phyloP scores from a whole-genome alignment of 2,329 filamentous ascomycete species.

The Calonectria crousiana region DNA sequence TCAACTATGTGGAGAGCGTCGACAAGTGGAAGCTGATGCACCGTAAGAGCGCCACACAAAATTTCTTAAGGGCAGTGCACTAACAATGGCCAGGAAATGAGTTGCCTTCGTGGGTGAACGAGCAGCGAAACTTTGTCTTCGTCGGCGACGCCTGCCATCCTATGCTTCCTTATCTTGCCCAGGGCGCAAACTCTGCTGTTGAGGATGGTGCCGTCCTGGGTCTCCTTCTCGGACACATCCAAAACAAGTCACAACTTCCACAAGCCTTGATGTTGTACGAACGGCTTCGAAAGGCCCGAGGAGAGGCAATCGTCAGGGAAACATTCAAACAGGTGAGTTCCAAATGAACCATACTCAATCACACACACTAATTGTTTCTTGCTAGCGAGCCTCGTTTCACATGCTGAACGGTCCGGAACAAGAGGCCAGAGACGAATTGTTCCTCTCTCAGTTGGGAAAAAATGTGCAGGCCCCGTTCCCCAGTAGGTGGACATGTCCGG shows the following conservation, averaged over 20 bases:
- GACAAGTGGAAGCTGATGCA: slow-evolving; percentile 79
- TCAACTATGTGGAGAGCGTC: slow-evolving; percentile 66
- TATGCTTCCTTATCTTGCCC: slow-evolving; percentile 73
- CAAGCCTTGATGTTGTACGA: slow-evolving; percentile 60
- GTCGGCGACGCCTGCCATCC: slow-evolving; percentile 73
- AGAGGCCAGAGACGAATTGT: slow-evolving; percentile 66
- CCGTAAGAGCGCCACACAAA: slow-evolving; percentile 45
- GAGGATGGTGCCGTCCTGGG: slow-evolving; percentile 78
- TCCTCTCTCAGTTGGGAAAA: slow-evolving; percentile 67
- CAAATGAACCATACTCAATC: neutral
- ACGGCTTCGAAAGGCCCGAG: slow-evolving; percentile 59
- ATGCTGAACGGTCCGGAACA: slow-evolving; percentile 69
- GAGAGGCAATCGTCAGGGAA: slow-evolving; percentile 69
- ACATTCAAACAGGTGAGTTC: slow-evolving; percentile 62
- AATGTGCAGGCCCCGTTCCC: slow-evolving; percentile 67
- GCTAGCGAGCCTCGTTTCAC: slow-evolving; percentile 64
- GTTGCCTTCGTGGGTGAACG: slow-evolving; percentile 67
- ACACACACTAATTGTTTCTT: neutral
- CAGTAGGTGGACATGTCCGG: slow-evolving; percentile 67
- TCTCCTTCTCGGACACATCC: slow-evolving; percentile 64
- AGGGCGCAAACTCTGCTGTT: slow-evolving; percentile 75
- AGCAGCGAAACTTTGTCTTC: slow-evolving; percentile 62
- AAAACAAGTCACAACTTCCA: slow-evolving; percentile 58
- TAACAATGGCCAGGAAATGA: slow-evolving; percentile 54
- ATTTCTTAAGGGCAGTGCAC: neutral